A percentile compares a stretch with the other conserved stretches of the same genome.
Evolutionary conservation across 1,284 basidiomycete genomes (phyloP).

Genomic region (Tilletia horrida): DNA sequence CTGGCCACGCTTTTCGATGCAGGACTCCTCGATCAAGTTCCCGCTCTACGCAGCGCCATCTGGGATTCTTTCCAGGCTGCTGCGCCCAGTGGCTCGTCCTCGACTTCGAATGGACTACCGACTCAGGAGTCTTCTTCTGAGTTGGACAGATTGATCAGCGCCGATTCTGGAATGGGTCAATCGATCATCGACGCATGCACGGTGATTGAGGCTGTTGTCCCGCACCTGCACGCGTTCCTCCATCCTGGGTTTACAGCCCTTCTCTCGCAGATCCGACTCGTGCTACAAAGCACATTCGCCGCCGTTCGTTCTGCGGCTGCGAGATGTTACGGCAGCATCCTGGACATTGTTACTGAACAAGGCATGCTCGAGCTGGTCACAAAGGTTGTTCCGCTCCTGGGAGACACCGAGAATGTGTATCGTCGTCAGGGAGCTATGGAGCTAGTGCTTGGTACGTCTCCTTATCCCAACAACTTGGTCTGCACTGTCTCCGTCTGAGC

Average conservation of each 20-base stretch:
- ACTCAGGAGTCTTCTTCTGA: not conserved
- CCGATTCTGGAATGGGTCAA: conserved; percentile 64
- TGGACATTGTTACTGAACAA: conserved; percentile 75
- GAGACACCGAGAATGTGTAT: conserved; percentile 71
- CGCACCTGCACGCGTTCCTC: conserved; percentile 70
- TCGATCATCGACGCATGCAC: conserved; percentile 90
- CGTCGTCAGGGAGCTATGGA: conserved; percentile 89
- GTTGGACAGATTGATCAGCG: conserved; percentile 26
- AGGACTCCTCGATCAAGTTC: conserved; percentile 70
- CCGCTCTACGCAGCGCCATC: conserved; percentile 92
- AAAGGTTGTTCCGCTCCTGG: conserved; percentile 76
- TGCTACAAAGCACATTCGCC: conserved; percentile 77
- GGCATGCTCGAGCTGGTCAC: conserved; percentile 87
- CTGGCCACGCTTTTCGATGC: conserved; percentile 76
- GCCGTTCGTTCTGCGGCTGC: conserved; percentile 86
- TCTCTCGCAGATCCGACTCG: conserved; percentile 72
- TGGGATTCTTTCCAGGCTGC: conserved; percentile 70
- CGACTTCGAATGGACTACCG: conserved; percentile 58
- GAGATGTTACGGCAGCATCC: conserved; percentile 79
- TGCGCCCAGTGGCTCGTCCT: conserved; percentile 57
- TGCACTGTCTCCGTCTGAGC: not conserved
- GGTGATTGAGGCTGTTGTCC: conserved; percentile 76
- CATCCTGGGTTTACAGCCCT: conserved; percentile 69
- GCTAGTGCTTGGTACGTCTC: conserved; percentile 32
- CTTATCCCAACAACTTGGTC: not conserved